Conservation (phyloP, 2,329 filamentous ascomycete genomes). For the Diaporthe capsici region DNA sequence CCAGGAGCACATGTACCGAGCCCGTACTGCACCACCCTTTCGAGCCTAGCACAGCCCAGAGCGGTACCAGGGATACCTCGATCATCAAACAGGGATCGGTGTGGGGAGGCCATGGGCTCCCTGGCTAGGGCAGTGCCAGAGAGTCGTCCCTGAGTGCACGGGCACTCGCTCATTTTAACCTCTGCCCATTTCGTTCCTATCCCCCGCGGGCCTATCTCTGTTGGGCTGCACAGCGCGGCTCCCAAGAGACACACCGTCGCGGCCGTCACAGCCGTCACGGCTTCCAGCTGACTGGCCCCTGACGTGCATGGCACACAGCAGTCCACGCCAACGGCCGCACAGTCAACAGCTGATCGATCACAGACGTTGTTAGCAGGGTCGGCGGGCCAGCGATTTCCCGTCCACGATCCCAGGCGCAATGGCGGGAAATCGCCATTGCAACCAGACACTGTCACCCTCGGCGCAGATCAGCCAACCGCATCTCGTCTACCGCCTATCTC, state of each 20-base stretch:
- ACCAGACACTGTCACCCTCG: slow-evolving; percentile 4
- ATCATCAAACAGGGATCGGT: slow-evolving; percentile 9
- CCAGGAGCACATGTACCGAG: slow-evolving; percentile 14
- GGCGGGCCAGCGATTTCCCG: not conserved
- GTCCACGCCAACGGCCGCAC: not conserved
- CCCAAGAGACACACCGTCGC: slow-evolving; percentile 6
- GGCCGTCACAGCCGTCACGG: not conserved
- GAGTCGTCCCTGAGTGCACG: slow-evolving; percentile 30
- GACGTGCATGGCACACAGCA: not conserved
- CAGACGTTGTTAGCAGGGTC: not conserved
- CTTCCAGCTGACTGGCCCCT: slow-evolving; percentile 4
- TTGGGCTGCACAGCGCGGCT: slow-evolving; percentile 26
- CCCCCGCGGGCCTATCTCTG: slow-evolving; percentile 18
- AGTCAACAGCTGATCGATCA: not conserved
- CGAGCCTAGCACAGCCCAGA: slow-evolving; percentile 7
- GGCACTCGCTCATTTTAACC: slow-evolving; percentile 33
- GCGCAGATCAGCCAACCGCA: not conserved
- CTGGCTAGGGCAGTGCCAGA: slow-evolving; percentile 24
- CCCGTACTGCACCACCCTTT: slow-evolving; percentile 1
- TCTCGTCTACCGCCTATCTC: slow-evolving; percentile 5
- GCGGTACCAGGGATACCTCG: slow-evolving; percentile 5
- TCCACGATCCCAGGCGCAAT: not conserved
- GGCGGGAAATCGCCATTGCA: not conserved
- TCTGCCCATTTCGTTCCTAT: slow-evolving; percentile 24
- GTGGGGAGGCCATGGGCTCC: slow-evolving; percentile 24